Percentiles rank a stretch among this genome's conserved stretches.
Evolutionary conservation across 2,329 filamentous ascomycete genomes (phyloP).

Genomic region (Botrytis squamosa): DNA sequence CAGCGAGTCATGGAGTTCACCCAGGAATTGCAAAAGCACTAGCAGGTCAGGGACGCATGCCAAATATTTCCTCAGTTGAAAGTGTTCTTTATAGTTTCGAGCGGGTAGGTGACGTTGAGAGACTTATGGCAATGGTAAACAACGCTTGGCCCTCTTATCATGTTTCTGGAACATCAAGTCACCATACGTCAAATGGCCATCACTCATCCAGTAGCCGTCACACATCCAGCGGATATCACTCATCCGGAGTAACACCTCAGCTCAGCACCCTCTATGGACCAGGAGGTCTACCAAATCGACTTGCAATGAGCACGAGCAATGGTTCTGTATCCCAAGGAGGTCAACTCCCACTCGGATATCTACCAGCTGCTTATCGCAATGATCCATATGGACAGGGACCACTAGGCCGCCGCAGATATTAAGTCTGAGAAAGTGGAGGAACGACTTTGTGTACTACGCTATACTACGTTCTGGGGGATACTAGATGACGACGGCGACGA

Average conservation of each 20-base stretch:
- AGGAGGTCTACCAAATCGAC: not conserved
- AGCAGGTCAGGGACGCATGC: not conserved
- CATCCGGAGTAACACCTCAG: not conserved
- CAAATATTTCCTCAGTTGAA: not conserved
- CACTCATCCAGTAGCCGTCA: not conserved
- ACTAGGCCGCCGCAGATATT: not conserved
- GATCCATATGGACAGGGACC: not conserved
- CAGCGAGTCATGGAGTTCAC: not conserved
- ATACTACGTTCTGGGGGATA: not conserved
- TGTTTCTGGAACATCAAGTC: not conserved
- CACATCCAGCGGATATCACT: not conserved
- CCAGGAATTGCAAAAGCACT: constrained; percentile 11
- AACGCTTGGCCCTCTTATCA: not conserved
- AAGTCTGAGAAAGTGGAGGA: not conserved
- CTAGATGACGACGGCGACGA: not conserved
- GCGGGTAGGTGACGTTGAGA: not conserved
- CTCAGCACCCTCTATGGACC: not conserved
- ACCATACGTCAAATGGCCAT: not conserved
- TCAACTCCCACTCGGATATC: not conserved
- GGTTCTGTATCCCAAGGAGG: not conserved
- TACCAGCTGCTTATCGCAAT: not conserved
- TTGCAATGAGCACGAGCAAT: not conserved
- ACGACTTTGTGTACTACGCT: not conserved
- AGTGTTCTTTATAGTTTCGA: no score
- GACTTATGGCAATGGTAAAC: not conserved